phyloP scores from a whole-genome alignment of 345 rosid genomes.

The Eutrema japonicum region DNA sequence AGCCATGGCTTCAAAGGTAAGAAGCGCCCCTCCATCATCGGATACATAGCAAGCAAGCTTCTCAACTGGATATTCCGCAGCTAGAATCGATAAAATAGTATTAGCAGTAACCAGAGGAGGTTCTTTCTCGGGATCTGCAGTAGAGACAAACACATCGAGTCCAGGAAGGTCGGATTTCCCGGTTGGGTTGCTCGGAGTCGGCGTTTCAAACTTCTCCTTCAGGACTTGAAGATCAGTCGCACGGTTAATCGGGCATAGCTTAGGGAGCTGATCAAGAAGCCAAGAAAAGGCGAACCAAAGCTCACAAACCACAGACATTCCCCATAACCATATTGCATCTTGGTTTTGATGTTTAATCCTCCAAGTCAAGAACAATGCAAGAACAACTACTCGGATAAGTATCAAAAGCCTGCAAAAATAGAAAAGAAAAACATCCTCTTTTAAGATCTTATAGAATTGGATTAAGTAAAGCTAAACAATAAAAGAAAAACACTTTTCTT shows the following conservation, averaged over 20 bases:
- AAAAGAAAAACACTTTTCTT: not conserved
- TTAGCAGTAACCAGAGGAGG: conserved; percentile 98
- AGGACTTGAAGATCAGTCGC: conserved; percentile 88
- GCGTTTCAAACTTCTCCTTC: conserved; percentile 94
- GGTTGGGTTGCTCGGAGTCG: conserved; percentile 67
- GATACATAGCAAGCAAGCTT: conserved; percentile 98
- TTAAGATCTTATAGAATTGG: conserved; percentile 1
- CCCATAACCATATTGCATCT: conserved; percentile 95
- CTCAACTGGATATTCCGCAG: conserved; percentile 92
- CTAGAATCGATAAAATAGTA: conserved; percentile 95
- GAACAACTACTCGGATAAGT: conserved; percentile 67
- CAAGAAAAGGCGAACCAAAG: conserved; percentile 97
- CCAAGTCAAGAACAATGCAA: conserved; percentile 82
- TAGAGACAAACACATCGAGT: conserved; percentile 86
- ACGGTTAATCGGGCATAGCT: conserved; percentile 87
- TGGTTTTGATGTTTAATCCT: conserved; percentile 64
- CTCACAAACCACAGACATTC: conserved; percentile 97
- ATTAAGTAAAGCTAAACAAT: not conserved
- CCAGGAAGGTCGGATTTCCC: conserved; percentile 99
- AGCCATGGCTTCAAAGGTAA: conserved; percentile 99
- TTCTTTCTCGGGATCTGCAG: conserved; percentile 99
- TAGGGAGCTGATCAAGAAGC: conserved; percentile 98
- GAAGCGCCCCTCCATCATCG: conserved; percentile 97
- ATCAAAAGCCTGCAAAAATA: conserved; percentile 74
- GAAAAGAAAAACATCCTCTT: conserved; percentile 9